A percentile compares a stretch with the other conserved stretches of the same genome.
Conservation (phyloP, 2,329 filamentous ascomycete species). For the Claviceps purpurea region DNA sequence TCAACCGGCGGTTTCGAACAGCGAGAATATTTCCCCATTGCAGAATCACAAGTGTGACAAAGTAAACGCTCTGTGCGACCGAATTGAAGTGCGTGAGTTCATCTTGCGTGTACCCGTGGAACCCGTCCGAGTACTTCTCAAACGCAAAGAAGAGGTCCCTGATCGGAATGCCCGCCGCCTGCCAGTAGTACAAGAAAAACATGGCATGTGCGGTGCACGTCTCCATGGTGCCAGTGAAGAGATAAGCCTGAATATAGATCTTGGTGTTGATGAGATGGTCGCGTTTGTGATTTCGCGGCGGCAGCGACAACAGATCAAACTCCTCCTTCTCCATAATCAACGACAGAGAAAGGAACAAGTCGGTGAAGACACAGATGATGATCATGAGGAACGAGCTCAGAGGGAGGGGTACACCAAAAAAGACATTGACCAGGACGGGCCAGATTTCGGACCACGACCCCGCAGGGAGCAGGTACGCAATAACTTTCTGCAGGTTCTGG, state of each 20-base stretch:
- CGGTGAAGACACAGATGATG: constrained; percentile 43
- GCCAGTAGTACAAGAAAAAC: constrained; percentile 41
- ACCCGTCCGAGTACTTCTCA: constrained; percentile 32
- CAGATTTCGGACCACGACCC: constrained; percentile 44
- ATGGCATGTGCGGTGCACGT: constrained; percentile 35
- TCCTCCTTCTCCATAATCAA: constrained; percentile 44
- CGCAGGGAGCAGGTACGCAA: constrained; percentile 33
- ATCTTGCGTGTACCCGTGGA: constrained; percentile 32
- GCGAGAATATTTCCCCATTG: constrained; percentile 40
- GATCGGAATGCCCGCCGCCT: constrained; percentile 32
- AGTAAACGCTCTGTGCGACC: constrained; percentile 38
- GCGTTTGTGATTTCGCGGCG: constrained; percentile 34
- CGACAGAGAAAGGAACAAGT: constrained; percentile 35
- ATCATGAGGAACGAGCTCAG: constrained; percentile 43
- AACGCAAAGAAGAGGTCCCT: constrained; percentile 35
- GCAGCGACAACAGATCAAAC: constrained; percentile 36
- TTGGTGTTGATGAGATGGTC: constrained; percentile 39
- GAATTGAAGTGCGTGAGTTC: constrained; percentile 34
- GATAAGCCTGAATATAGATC: constrained; percentile 38
- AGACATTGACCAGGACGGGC: constrained; percentile 43
- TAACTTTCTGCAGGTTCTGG: constrained; percentile 28
- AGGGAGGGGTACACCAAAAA: constrained; percentile 38
- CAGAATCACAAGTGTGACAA: constrained; percentile 38
- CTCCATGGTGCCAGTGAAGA: constrained; percentile 39
- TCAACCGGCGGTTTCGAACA: constrained; percentile 37